Evolutionary conservation across 345 rosid genomes (phyloP), one percentile per base, ranked within the genome.

Genomic region (Triadica sebifera): DNA sequence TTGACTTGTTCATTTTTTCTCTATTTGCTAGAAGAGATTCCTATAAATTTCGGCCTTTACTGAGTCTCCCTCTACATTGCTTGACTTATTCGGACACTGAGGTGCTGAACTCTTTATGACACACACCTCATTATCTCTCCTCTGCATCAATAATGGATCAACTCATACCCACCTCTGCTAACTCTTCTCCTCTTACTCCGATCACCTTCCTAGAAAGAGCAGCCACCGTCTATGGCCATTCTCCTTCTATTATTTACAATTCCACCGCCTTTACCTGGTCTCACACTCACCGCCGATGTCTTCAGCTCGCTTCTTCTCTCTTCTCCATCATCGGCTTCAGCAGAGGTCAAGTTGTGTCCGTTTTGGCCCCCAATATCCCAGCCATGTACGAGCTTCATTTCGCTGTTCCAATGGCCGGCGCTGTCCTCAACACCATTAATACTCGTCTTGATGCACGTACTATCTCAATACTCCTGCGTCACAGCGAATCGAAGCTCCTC

Each of bases 361-460:
- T 77, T 24, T 16, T 77, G 5, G 71, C 80, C 41, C 72, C 72
- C 56, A 77, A 77, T 34, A 10, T 57, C 16, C 80, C 72, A 1
- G 71, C 80, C 8, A 77, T 77, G 67, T 71, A 77, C 61, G 80
- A 77, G 72, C 80, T 77, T 25, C 80, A 77, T 11, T 77, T 77
- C n/a, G 72, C 75, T 3, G 80, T 77, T 6, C 75, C 80, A 47
- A 65, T 77, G 75, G 66, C 80, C 1, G 75, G 80, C 6, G 80
- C 75, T 45, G n/a, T 77, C 25, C 75, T 77, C 65, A 77, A 65
- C 72, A 77, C 57, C 72, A 37, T 77, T 43, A 71, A 71, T 46
- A 65, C 75, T 38, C 75, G 80, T 45, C 80, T 77, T 3, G 80
- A 77, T 43, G 80, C 80, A 3, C 80, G 80, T 5, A 77, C 80